phyloP scores from a whole-genome alignment of 1,139 yeast species.

The Nakaseomyces kungkrabaensis region DNA sequence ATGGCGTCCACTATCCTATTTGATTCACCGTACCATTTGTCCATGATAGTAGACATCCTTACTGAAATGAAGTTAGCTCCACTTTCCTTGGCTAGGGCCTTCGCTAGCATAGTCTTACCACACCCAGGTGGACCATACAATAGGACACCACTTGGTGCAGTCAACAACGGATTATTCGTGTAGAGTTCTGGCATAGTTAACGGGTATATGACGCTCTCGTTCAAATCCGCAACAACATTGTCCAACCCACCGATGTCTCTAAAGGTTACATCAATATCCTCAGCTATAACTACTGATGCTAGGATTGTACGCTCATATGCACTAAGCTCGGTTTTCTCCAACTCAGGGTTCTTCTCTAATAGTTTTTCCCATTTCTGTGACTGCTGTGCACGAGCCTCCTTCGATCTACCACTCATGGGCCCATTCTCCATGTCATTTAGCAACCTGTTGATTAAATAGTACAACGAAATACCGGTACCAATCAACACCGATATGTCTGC shows the following conservation, averaged over 20 bases:
- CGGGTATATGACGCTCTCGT: constrained; percentile 84
- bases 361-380: constrained; percentile 51
- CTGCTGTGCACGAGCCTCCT: constrained; percentile 61
- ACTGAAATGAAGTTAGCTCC: constrained; percentile 88
- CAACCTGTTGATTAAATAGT: constrained; percentile 55
- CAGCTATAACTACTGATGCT: constrained; percentile 73
- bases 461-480: constrained; percentile 77
- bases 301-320: constrained; percentile 73
- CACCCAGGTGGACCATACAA: constrained; percentile 97
- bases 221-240: constrained; percentile 66
- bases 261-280: constrained; percentile 67
- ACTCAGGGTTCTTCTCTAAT: constrained; percentile 48
- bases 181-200: constrained; percentile 46
- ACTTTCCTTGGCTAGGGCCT: constrained; percentile 86
- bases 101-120: constrained; percentile 95
- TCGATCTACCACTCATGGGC: constrained; percentile 43
- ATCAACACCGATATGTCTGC: constrained; percentile 64
- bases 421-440: constrained; percentile 41
- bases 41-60: constrained; percentile 91
- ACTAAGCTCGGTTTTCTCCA: constrained; percentile 45
- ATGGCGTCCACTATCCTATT: constrained; percentile 91
- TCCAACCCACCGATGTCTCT: constrained; percentile 84
- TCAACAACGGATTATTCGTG: constrained; percentile 41
- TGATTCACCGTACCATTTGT: constrained; percentile 96
- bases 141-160: constrained; percentile 90